Base-by-base conservation (phyloP, 371 early-diverging fungal genomes). In the Sporodiniella umbellata region DNA sequence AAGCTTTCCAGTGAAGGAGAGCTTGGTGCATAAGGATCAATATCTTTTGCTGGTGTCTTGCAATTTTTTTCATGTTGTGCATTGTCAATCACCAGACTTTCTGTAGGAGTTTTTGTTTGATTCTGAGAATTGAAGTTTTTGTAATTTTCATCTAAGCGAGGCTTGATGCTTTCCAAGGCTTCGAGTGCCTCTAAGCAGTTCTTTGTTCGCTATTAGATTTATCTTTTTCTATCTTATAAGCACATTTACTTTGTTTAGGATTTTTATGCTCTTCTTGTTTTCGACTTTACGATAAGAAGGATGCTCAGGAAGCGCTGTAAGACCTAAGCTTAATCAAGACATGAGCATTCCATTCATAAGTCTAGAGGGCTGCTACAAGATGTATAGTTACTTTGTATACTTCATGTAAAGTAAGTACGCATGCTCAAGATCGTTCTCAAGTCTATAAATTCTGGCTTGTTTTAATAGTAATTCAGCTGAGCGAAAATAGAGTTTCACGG, bases 351-450 rank as follows among this genome's bases (percentile, higher is more conserved):
- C 15, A 2, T 38, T 38, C 12, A 39, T 43, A 19, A 7, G 10
- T 26, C 12, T 23, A 47, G 17, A 14, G 6, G 12, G 21, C 1
- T 21, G 28, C 19, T 8, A 31, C 12, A 12, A 23, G 18, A 19
- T 28, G 35, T 39, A 11, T 33, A 28, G 64, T 45, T 72, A 83
- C 83, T 70, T 80, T 56, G 72, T 73, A 39, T 74, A 78, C 37
- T 77, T 75, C 72, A 83, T 71, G 39, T 78, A 79, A 0, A 77
- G 56, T 8, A 78, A 51, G 46, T 80, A 83, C 1, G 80, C 75
- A 40, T 72, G 72, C 38, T 78, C 73, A 8, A 72, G 48, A 51
- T 83, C 81, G 26, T 70, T 53, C 66, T 83, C 83, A 11, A 39
- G 45, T 33, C 60, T 62, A 54, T 83, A 83, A 10, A 79, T 62